phyloP scores from a whole-genome alignment of 352 stramenopile species.

The Pythium scleroteichum region DNA sequence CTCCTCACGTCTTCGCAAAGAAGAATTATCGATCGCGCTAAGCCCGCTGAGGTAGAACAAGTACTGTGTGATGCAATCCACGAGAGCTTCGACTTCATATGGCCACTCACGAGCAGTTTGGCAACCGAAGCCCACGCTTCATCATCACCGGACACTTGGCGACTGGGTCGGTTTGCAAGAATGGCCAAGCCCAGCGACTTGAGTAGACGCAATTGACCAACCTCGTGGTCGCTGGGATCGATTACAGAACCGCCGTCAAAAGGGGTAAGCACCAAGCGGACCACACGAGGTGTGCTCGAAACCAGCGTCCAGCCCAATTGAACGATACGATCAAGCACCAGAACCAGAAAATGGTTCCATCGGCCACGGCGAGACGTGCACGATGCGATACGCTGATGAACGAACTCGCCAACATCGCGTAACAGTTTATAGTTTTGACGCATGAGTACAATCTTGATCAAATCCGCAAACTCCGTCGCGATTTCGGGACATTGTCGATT shows the following conservation, averaged over 20 bases:
- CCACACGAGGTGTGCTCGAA: slow-evolving; percentile 1
- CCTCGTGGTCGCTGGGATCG: not conserved
- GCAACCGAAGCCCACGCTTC: slow-evolving; percentile 11
- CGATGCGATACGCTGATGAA: slow-evolving; percentile 27
- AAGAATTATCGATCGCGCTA: slow-evolving; percentile 9
- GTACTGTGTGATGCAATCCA: slow-evolving; percentile 5
- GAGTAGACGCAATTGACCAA: slow-evolving; percentile 17
- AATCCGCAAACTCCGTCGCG: slow-evolving; percentile 17
- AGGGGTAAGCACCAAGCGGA: slow-evolving; percentile 12
- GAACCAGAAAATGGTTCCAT: slow-evolving; percentile 25
- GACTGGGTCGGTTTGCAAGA: slow-evolving; percentile 1
- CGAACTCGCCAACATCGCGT: slow-evolving; percentile 15
- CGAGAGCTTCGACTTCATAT: slow-evolving; percentile 10
- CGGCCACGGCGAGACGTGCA: slow-evolving; percentile 8
- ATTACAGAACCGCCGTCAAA: slow-evolving; percentile 5
- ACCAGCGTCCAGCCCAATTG: slow-evolving; percentile 18
- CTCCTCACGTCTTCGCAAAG: slow-evolving; percentile 20
- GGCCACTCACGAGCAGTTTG: slow-evolving; percentile 9
- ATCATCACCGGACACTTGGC: not conserved
- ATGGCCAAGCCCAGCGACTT: slow-evolving; percentile 20
- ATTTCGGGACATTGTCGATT: not conserved
- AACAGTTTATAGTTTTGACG: slow-evolving; percentile 2
- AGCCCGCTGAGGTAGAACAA: slow-evolving; percentile 1
- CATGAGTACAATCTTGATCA: slow-evolving; percentile 20
- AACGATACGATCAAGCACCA: slow-evolving; percentile 24